Conservation (phyloP, 2,329 filamentous ascomycete species). For the Nemania diffusa region DNA sequence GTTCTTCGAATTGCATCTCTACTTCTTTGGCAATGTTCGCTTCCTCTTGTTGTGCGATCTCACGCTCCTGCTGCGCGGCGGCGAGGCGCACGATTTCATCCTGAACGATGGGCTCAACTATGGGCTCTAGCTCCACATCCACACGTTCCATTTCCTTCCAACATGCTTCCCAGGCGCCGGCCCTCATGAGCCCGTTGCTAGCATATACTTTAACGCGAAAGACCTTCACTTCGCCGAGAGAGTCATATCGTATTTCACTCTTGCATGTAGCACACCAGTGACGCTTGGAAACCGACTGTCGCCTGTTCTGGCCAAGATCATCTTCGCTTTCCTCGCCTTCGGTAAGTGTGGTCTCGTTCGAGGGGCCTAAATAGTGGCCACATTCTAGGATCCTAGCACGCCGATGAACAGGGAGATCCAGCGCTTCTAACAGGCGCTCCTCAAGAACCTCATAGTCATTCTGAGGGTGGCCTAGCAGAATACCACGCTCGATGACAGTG, state of each 20-base stretch:
- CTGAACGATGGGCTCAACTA: conserved; percentile 68
- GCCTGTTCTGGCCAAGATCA: conserved; percentile 53
- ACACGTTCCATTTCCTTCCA: conserved; percentile 99
- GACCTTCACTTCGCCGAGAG: conserved; percentile 64
- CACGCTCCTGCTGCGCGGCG: conserved; percentile 56
- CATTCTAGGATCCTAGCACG: conserved; percentile 78
- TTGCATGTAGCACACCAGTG: conserved; percentile 69
- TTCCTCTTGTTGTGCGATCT: conserved; percentile 47
- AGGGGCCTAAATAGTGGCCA: conserved; percentile 77
- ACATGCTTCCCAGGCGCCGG: conserved; percentile 90
- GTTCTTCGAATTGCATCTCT: conserved; percentile 49
- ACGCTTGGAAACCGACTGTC: conserved; percentile 49
- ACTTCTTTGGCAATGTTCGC: conserved; percentile 50
- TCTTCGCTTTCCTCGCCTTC: conserved; percentile 61
- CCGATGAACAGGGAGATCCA: conserved; percentile 73
- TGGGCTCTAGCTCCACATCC: conserved; percentile 88
- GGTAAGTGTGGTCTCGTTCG: conserved; percentile 58
- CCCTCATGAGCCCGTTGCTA: conserved; percentile 91
- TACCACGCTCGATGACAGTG: conserved; percentile 76
- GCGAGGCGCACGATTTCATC: conserved; percentile 69
- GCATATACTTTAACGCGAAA: conserved; percentile 92
- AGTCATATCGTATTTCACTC: conserved; percentile 65
- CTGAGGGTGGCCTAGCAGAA: conserved; percentile 80
- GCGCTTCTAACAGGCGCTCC: conserved; percentile 77
- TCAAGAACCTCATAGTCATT: conserved; percentile 84